A percentile compares a stretch with the other conserved stretches of the same genome.
Conservation (phyloP, 148 eudicot genomes). For the Rhododendron kiyosumense region DNA sequence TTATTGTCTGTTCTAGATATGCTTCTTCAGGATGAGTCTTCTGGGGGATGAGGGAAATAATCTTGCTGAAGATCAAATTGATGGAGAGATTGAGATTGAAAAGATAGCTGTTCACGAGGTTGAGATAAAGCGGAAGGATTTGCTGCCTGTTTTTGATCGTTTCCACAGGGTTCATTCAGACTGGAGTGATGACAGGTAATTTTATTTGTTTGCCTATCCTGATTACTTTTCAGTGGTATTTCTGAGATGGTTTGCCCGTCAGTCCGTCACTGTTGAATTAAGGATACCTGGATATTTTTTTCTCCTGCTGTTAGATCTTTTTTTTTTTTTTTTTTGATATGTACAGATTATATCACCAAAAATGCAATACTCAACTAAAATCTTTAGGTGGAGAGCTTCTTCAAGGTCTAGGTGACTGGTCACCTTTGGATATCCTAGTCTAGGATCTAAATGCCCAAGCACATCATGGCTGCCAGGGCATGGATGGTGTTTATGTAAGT, state of each 20-base stretch:
- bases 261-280: neutral
- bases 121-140: conserved; percentile 72
- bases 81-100: conserved; percentile 82
- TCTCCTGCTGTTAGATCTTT: neutral
- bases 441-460: neutral
- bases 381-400: neutral
- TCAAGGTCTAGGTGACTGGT: neutral
- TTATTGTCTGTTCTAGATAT: conserved; percentile 39
- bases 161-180: conserved; percentile 58
- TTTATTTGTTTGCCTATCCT: conserved; percentile 4
- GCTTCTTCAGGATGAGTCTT: conserved; percentile 52
- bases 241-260: neutral
- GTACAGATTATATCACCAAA: too few species aligned
- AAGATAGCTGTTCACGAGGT: conserved; percentile 56
- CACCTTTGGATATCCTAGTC: neutral
- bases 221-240: neutral
- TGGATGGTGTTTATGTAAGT: neutral
- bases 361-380: too few species aligned
- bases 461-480: neutral
- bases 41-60: conserved; percentile 19
- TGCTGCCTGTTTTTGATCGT: conserved; percentile 83
- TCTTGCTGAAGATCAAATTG: conserved; percentile 15
- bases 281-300: neutral
- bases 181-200: conserved; percentile 65
- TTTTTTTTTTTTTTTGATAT: too few species aligned